Base-by-base conservation (phyloP, 164 flowering plant species). In the Warburgia ugandensis region DNA sequence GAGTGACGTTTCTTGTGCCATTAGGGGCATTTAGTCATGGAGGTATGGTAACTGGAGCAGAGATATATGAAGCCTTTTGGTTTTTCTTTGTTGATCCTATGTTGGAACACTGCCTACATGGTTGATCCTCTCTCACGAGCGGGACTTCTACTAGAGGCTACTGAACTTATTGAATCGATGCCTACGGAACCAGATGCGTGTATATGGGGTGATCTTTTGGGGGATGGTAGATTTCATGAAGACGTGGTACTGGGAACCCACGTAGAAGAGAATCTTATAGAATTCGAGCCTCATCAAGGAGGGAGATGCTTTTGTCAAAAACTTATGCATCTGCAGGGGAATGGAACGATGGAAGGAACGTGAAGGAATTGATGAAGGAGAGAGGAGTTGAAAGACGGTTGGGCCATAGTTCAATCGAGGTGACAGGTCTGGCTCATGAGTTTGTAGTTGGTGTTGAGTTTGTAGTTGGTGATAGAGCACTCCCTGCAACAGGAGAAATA, bases 391-490 rank as follows among this genome's bases (percentile, higher is more conserved):
- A 37, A 39, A 26, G 5, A 12, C 21, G 13, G 47, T 22, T 36
- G 19, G 56, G 56, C 27, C 27, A 33, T 17, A 53, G 56, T 37
- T 33, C 54, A 11, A 26, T 36, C 10, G 54, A 35, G 43, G 29
- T 35, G 19, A 29, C 7, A 20, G 54, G 54, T 27, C 61, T 52
- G 63, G 81, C 83, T 25, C 84, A 88, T 57, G 70, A 60, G 14
- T 88, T 88, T 60, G 60, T 64, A 63, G 78, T n/a, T n/a, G n/a
- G n/a, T n/a, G n/a, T n/a, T n/a, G n/a, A n/a, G n/a, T n/a, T n/a
- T n/a, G n/a, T n/a, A n/a, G n/a, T 77, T 43, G 89, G 80, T 56
- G 97, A 85, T 31, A 77, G 84, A 68, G 50, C 62, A 36, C 94
- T 83, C 59, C 65, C 66, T 2, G 64, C 50, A 61, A 65, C 63